Percentiles rank a stretch among this genome's conserved stretches.
Conservation (phyloP, 495 filamentous ascomycete genomes). For the Annulohypoxylon bovei region DNA sequence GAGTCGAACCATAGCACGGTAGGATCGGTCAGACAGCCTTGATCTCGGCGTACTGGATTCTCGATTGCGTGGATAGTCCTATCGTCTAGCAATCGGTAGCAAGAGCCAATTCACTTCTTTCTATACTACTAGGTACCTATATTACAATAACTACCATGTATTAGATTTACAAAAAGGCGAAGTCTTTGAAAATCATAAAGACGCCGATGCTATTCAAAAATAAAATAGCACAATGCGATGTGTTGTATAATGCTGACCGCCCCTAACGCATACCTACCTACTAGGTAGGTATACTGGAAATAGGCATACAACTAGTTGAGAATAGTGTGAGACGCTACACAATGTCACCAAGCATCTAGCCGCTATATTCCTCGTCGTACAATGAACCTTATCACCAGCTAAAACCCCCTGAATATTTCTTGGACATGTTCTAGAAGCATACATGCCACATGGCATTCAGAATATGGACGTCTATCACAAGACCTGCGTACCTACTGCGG, state of each 20-base stretch:
- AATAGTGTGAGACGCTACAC: neutral
- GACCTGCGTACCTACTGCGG: conserved; percentile 3
- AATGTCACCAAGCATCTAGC: neutral
- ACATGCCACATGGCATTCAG: conserved; percentile 12
- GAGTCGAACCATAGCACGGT: neutral
- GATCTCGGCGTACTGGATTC: neutral
- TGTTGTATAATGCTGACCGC: neutral
- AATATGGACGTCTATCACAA: conserved; percentile 10
- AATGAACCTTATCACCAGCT: conserved; percentile 2
- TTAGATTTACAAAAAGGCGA: neutral
- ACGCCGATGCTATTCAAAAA: neutral
- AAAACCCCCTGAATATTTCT: neutral
- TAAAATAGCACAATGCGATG: neutral
- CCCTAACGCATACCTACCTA: too few relatives aligned
- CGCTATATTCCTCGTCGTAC: conserved; percentile 7
- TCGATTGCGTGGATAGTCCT: neutral
- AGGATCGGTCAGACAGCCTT: neutral
- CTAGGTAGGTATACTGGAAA: neutral
- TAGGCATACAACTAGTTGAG: neutral
- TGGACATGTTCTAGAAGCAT: neutral
- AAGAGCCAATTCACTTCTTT: neutral
- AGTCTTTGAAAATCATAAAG: neutral
- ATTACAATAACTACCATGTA: neutral
- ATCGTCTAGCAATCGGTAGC: neutral
- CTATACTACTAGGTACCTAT: too few relatives aligned